These are phyloP conservation scores for Trifolium pratense DNA, from an alignment of 306 rosid species.

Conservation along the genomic window DNA sequence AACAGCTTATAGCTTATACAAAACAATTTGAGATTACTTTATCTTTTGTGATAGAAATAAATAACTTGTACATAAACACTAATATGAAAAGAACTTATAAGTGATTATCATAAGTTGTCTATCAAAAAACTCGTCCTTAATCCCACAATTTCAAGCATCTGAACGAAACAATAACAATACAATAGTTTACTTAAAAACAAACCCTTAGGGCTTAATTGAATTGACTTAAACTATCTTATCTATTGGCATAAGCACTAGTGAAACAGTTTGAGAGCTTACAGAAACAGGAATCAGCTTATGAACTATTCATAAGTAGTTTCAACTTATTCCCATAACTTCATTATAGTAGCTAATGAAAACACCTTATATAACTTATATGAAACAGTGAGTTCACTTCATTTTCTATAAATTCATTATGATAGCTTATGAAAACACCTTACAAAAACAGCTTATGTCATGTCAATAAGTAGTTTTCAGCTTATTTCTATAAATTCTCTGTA, in stretches of 20 bases:
- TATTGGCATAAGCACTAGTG: neutral
- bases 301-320: neutral
- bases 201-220: neutral
- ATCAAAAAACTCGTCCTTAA: neutral
- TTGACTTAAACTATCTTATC: neutral
- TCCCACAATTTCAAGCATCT: conserved; percentile 13
- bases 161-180: conserved; percentile 17
- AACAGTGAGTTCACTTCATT: neutral
- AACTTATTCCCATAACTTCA: neutral
- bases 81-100: neutral
- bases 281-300: neutral
- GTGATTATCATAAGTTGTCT: neutral
- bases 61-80: neutral
- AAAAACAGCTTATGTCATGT: neutral
- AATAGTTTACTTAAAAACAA: neutral
- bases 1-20: neutral
- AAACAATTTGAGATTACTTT: neutral
- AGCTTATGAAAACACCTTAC: neutral
- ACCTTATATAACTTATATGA: neutral
- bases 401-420: neutral
- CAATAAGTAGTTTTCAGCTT: neutral
- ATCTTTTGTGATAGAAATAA: neutral
- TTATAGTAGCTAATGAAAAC: neutral
- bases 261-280: neutral
- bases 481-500: neutral